Percentiles rank a stretch among this genome's conserved stretches.
Evolutionary conservation across 441 rosid species (phyloP).

Genomic region (Adansonia rubrostipa): DNA sequence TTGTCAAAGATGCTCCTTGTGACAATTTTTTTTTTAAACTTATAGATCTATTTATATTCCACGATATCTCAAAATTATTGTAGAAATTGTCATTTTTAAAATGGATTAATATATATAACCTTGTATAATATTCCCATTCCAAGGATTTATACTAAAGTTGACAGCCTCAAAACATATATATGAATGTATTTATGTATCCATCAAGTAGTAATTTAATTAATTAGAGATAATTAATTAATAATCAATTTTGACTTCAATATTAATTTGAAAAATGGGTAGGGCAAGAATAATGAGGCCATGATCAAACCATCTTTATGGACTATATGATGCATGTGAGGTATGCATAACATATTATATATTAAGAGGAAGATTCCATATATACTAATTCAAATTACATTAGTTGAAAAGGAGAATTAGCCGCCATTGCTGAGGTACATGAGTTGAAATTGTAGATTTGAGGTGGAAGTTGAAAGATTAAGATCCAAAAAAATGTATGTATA

Average conservation of each 20-base stretch:
- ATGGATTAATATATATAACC: background rate
- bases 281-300: conserved; percentile 9
- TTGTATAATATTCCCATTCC: background rate
- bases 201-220: conserved; percentile 4
- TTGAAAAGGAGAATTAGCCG: background rate
- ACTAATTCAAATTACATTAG: background rate
- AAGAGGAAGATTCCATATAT: background rate
- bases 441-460: background rate
- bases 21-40: background rate
- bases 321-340: background rate
- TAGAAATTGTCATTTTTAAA: background rate
- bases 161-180: background rate
- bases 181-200: background rate
- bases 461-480: background rate
- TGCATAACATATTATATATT: too few species aligned
- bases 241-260: conserved; percentile 10
- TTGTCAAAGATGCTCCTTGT: background rate
- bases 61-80: background rate
- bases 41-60: background rate
- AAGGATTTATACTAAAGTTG: background rate
- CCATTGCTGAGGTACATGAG: background rate
- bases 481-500: background rate
- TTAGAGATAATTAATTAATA: background rate
- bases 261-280: background rate
- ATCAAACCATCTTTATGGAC: background rate